Evolutionary conservation across 75 land plant species (phyloP).

Genomic region (Pinus tabuliformis): DNA sequence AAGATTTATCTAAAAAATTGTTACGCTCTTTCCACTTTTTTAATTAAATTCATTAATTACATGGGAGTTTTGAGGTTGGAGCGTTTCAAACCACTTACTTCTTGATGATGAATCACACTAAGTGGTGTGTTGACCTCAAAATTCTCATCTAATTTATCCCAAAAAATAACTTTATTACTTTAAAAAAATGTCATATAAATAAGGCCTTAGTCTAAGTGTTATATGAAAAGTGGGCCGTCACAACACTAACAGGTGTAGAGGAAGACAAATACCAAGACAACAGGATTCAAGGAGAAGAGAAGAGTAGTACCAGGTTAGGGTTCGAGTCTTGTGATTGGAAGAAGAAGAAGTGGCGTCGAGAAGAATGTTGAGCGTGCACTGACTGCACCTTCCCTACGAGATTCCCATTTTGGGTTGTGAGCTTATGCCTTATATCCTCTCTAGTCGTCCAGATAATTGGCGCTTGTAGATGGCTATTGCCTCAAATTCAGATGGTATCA

Average conservation of each 20-base stretch:
- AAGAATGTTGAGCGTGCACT: slow-evolving; percentile 94
- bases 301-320: not conserved
- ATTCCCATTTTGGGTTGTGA: slow-evolving; percentile 96
- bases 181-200: too few relatives aligned
- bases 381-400: slow-evolving; percentile 95
- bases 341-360: slow-evolving; percentile 21
- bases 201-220: too few relatives aligned
- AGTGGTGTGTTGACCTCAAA: too few relatives aligned
- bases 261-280: not conserved
- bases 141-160: too few relatives aligned
- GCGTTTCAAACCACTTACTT: too few relatives aligned
- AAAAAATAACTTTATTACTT: too few relatives aligned
- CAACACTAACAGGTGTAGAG: slow-evolving; percentile 41
- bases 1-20: too few relatives aligned
- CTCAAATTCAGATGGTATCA: slow-evolving; percentile 88
- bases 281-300: not conserved
- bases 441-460: slow-evolving; percentile 63
- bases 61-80: too few relatives aligned
- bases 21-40: too few relatives aligned
- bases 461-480: slow-evolving; percentile 72
- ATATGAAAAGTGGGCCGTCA: not conserved
- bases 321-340: not conserved
- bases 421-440: slow-evolving; percentile 80
- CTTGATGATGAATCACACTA: too few relatives aligned
- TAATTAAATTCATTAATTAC: too few relatives aligned